phyloP scores from a whole-genome alignment of 148 eudicot species.

The Oxyria digyna region DNA sequence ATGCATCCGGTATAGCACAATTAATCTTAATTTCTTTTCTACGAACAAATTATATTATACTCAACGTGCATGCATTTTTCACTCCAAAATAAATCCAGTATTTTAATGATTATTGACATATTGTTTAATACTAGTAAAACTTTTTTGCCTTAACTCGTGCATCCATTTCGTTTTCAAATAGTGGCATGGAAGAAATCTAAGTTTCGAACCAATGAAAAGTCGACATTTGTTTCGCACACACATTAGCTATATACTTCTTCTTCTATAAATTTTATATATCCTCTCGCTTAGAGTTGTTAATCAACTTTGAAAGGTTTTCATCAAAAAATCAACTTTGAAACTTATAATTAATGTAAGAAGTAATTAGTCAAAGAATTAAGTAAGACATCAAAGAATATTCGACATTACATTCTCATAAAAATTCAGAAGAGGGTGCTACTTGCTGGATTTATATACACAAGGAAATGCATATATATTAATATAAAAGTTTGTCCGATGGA shows the following conservation, averaged over 20 bases:
- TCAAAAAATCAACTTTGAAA: too few relatives aligned
- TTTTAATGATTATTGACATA: neutral
- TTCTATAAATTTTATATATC: too few relatives aligned
- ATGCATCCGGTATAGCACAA: neutral
- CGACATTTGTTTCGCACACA: neutral
- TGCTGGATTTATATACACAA: too few relatives aligned
- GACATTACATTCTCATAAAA: neutral
- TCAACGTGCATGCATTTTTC: conserved; percentile 2
- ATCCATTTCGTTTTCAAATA: neutral
- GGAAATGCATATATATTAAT: neutral
- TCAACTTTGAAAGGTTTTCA: neutral
- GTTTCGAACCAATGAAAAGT: neutral
- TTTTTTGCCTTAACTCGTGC: neutral
- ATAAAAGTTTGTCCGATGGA: too few relatives aligned
- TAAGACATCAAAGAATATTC: neutral
- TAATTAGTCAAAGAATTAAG: neutral
- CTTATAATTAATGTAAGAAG: neutral
- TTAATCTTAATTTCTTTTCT: neutral
- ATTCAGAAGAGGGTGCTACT: neutral
- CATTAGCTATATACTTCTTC: neutral
- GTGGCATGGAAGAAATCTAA: neutral
- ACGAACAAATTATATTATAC: neutral
- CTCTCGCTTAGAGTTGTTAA: neutral
- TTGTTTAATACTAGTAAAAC: neutral
- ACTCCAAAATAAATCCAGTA: neutral